Conservation (phyloP, 495 filamentous ascomycete genomes). For the Aspergillus homomorphus region DNA sequence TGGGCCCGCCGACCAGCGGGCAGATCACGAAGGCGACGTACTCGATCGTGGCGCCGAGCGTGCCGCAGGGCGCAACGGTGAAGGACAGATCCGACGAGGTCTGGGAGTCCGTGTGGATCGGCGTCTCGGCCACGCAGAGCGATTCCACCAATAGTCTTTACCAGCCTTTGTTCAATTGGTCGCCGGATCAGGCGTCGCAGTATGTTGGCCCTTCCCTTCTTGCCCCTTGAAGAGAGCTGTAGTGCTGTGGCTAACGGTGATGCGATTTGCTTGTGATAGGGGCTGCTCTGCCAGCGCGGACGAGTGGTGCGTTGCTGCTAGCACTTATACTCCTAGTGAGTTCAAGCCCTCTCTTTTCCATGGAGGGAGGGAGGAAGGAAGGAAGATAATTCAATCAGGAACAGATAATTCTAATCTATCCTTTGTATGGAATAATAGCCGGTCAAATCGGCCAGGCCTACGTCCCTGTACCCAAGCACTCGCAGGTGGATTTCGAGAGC, state of each 20-base stretch:
- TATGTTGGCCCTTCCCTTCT: constrained; percentile 4
- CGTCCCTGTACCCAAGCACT: not conserved
- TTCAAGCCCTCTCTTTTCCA: not conserved
- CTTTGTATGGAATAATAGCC: not conserved
- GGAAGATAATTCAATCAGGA: no score
- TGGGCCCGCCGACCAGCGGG: constrained; percentile 14
- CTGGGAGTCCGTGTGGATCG: constrained; percentile 23
- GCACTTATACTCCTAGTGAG: constrained; percentile 20
- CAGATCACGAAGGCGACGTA: constrained; percentile 23
- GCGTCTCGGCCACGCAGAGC: constrained; percentile 12
- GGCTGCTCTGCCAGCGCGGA: constrained; percentile 14
- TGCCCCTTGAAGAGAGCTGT: not conserved
- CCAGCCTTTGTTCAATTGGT: constrained; percentile 25
- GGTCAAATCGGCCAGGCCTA: not conserved
- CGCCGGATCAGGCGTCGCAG: constrained; percentile 21
- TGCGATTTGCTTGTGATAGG: not conserved
- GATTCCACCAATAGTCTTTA: constrained; percentile 13
- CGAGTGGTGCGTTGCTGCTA: constrained; percentile 23
- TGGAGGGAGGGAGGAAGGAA: no score
- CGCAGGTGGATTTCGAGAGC: not conserved
- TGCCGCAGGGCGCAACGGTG: constrained; percentile 7
- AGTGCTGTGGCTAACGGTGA: not conserved
- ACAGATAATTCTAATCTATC: no score
- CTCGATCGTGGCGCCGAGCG: constrained; percentile 18
- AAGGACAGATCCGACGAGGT: constrained; percentile 11